Evolutionary conservation across 2,329 filamentous ascomycete species (phyloP).

Genomic region (Ophiognomonia clavigignenti-juglandacearum): DNA sequence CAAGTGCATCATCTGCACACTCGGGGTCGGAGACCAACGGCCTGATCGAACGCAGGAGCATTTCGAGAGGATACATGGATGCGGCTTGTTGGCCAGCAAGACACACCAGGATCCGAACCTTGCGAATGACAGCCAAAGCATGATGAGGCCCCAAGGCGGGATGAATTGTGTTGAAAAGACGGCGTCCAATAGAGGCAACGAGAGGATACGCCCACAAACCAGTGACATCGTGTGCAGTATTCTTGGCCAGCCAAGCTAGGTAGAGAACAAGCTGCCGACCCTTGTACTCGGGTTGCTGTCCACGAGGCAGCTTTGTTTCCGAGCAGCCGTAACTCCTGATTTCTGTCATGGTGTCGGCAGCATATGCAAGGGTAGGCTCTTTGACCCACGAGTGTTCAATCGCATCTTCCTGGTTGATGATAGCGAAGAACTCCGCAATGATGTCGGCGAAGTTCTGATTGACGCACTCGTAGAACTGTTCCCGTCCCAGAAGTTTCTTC

Average conservation of each 20-base stretch:
- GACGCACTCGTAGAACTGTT: conserved; percentile 58
- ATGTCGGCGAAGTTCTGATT: conserved; percentile 71
- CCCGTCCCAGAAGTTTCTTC: conserved; percentile 63
- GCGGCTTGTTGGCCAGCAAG: conserved; percentile 70
- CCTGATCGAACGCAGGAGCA: conserved; percentile 77
- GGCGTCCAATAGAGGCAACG: conserved; percentile 69
- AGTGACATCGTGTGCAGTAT: conserved; percentile 56
- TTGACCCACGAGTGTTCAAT: conserved; percentile 64
- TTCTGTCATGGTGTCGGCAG: conserved; percentile 58
- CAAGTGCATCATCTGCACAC: conserved; percentile 86
- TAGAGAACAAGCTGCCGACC: conserved; percentile 72
- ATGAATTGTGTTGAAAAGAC: conserved; percentile 75
- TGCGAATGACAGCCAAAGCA: conserved; percentile 80
- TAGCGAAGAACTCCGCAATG: conserved; percentile 68
- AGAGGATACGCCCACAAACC: conserved; percentile 72
- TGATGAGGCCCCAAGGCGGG: conserved; percentile 81
- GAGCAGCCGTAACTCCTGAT: conserved; percentile 70
- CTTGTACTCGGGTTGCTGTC: conserved; percentile 83
- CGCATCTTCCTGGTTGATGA: conserved; percentile 72
- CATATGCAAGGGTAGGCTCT: conserved; percentile 52
- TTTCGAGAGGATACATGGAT: conserved; percentile 79
- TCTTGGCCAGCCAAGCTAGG: conserved; percentile 71
- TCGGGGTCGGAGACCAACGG: conserved; percentile 77
- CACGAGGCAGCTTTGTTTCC: conserved; percentile 59
- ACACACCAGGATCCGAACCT: conserved; percentile 75